phyloP scores from a whole-genome alignment of 2,329 filamentous ascomycete genomes.

The Pestalotiopsis fici region DNA sequence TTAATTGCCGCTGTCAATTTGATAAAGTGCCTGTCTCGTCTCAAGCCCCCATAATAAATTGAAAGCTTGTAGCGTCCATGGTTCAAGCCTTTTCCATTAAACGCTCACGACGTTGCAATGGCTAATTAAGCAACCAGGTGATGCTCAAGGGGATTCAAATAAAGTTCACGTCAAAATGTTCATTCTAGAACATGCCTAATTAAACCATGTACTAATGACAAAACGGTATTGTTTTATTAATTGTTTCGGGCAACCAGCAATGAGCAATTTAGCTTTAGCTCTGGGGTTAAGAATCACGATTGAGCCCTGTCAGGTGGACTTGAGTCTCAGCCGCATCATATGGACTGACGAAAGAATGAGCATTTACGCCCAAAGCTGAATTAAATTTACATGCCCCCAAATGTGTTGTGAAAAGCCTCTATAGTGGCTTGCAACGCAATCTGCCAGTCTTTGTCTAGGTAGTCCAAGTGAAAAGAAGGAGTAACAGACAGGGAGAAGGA shows the following conservation, averaged over 20 bases:
- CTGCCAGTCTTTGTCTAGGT: too few relatives aligned
- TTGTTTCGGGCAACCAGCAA: background rate
- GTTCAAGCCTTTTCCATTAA: background rate
- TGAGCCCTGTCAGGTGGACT: background rate
- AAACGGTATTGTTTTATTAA: background rate
- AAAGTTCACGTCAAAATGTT: background rate
- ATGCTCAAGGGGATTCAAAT: background rate
- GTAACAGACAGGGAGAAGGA: too few relatives aligned
- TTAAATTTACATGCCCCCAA: too few relatives aligned
- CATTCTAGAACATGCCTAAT: background rate
- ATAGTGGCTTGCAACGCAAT: too few relatives aligned
- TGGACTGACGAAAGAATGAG: background rate
- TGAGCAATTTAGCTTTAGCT: background rate
- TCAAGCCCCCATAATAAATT: background rate
- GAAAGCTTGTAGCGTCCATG: background rate
- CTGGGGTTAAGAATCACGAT: background rate
- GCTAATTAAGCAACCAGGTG: background rate
- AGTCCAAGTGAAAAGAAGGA: too few relatives aligned
- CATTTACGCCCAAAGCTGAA: background rate
- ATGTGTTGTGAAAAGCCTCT: too few relatives aligned
- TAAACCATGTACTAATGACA: background rate
- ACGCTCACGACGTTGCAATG: too few relatives aligned
- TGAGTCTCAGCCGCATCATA: background rate
- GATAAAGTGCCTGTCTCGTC: background rate
- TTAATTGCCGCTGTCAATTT: background rate